phyloP scores from a whole-genome alignment of 78 protist genomes.

The Emiliania huxleyi region DNA sequence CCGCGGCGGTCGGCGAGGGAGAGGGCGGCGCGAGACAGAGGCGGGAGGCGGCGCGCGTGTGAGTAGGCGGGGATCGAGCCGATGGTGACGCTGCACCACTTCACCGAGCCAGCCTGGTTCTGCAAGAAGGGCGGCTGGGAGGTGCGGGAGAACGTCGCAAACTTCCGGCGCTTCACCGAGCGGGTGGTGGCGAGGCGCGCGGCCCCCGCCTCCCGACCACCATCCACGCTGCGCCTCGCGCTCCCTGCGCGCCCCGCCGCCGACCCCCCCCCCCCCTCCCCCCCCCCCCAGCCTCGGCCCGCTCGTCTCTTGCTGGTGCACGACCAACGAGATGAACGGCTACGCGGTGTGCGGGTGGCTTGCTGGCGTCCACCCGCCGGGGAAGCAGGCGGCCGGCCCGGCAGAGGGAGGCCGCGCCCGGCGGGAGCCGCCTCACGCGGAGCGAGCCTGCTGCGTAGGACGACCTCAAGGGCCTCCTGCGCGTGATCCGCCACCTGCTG shows the following conservation, averaged over 20 bases:
- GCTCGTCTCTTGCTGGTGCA: conserved; percentile 9
- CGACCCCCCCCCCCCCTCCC: too few species aligned
- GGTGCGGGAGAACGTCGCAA: not conserved
- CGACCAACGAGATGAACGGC: conserved; percentile 40
- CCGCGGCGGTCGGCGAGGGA: too few species aligned
- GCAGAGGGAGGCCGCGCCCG: too few species aligned
- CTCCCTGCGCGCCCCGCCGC: too few species aligned
- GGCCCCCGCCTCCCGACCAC: too few species aligned
- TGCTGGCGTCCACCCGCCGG: conserved; percentile 23
- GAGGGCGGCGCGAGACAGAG: too few species aligned
- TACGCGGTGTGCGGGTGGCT: not conserved
- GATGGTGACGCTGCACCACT: conserved; percentile 42
- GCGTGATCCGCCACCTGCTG: not conserved
- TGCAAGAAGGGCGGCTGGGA: not conserved
- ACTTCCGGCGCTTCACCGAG: not conserved
- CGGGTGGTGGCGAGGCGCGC: not conserved
- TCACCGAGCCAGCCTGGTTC: conserved; percentile 40
- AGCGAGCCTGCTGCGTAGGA: not conserved
- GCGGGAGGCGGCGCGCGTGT: too few species aligned
- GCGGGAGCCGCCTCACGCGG: not conserved
- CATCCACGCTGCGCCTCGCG: too few species aligned
- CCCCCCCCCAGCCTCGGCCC: not conserved
- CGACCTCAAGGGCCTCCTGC: too few species aligned
- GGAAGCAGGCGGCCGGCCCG: too few species aligned
- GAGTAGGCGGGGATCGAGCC: conserved; percentile 27